Conservation (phyloP, 176 grass and related monocot species). For the Triticum monococcum region DNA sequence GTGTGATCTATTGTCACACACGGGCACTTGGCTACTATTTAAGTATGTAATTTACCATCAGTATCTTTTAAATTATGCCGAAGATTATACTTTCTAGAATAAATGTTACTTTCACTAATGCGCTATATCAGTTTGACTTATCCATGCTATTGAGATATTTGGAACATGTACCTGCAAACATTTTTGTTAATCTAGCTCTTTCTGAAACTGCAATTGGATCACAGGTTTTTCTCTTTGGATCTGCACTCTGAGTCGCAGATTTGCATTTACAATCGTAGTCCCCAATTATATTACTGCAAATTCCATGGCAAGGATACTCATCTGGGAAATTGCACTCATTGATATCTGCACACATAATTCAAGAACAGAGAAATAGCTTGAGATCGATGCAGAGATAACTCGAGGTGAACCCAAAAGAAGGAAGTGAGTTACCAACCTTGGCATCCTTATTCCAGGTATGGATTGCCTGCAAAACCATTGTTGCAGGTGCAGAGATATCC, state of each 20-base stretch:
- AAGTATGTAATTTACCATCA: not conserved
- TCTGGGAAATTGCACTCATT: slow-evolving; percentile 2
- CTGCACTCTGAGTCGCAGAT: slow-evolving; percentile 4
- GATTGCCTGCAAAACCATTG: slow-evolving; percentile 31
- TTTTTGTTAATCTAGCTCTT: slow-evolving; percentile 36
- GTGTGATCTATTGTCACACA: not conserved
- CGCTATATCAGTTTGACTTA: not conserved
- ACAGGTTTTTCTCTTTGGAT: slow-evolving; percentile 25
- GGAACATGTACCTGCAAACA: slow-evolving; percentile 36
- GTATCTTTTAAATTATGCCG: not conserved
- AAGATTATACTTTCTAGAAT: not conserved
- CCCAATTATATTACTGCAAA: slow-evolving; percentile 15
- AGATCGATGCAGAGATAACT: not conserved
- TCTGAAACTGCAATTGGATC: slow-evolving; percentile 18
- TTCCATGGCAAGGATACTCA: slow-evolving; percentile 26
- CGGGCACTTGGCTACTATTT: not conserved
- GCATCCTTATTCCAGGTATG: slow-evolving; percentile 37
- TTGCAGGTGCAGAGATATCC: slow-evolving; percentile 38
- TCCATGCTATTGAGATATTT: not conserved
- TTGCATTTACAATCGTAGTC: slow-evolving; percentile 2
- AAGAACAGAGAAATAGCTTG: slow-evolving; percentile 9
- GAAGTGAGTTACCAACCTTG: slow-evolving; percentile 24
- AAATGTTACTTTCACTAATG: not conserved
- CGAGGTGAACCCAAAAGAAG: not conserved
- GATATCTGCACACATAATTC: slow-evolving; percentile 27